Conservation (phyloP, 2,329 filamentous ascomycete genomes). For the Madurella mycetomatis region DNA sequence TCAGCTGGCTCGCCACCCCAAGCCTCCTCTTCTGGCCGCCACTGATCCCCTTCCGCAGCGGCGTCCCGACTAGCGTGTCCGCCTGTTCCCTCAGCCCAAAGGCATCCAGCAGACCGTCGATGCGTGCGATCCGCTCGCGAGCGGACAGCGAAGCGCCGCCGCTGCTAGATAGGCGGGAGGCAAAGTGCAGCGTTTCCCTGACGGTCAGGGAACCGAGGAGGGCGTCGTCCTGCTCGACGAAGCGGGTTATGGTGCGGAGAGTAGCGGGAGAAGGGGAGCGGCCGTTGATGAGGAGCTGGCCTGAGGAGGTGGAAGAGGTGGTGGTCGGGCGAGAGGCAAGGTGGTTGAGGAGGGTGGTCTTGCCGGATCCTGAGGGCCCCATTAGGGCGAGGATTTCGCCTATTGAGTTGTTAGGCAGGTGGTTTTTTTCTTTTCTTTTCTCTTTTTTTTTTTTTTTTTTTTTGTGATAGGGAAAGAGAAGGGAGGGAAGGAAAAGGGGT, state of each 20-base stretch:
- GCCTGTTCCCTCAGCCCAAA: slow-evolving; percentile 70
- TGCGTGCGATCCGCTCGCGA: slow-evolving; percentile 56
- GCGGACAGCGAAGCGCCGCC: slow-evolving; percentile 33
- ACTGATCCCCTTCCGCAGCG: slow-evolving; percentile 76
- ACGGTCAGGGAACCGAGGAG: slow-evolving; percentile 78
- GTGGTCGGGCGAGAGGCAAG: slow-evolving; percentile 55
- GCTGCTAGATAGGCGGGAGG: slow-evolving; percentile 59
- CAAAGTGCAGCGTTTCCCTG: slow-evolving; percentile 73
- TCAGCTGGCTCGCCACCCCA: slow-evolving; percentile 74
- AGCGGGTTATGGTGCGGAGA: slow-evolving; percentile 65
- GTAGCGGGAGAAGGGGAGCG: slow-evolving; percentile 43
- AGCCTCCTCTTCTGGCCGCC: slow-evolving; percentile 81
- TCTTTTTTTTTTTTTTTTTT: no score
- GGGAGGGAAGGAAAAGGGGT: not conserved
- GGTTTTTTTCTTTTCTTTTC: no score
- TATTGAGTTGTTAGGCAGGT: slow-evolving; percentile 22
- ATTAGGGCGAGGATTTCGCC: slow-evolving; percentile 76
- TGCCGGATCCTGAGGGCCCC: slow-evolving; percentile 71
- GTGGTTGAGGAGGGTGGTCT: slow-evolving; percentile 79
- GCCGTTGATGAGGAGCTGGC: slow-evolving; percentile 61
- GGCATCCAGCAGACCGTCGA: slow-evolving; percentile 61
- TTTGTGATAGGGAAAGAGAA: not conserved
- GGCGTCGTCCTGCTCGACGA: slow-evolving; percentile 86
- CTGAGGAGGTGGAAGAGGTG: slow-evolving; percentile 43
- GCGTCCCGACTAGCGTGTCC: slow-evolving; percentile 72